A percentile compares a stretch with the other conserved stretches of the same genome.
Evolutionary conservation across 768 basidiomycete species (phyloP).

Genomic region (Rhodotorula sphaerocarpa): DNA sequence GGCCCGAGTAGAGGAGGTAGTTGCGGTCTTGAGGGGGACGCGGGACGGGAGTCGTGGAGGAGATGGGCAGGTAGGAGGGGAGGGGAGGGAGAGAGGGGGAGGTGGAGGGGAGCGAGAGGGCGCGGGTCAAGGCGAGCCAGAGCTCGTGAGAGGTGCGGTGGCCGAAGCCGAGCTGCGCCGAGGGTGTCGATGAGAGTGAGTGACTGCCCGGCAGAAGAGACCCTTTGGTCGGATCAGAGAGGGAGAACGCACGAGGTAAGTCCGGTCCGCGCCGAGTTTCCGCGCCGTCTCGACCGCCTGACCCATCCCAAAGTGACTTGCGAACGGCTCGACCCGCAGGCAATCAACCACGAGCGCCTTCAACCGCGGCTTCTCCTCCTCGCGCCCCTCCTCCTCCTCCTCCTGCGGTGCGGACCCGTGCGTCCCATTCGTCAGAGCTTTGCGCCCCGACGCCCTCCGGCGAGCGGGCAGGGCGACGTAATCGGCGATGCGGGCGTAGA

Average conservation of each 20-base stretch:
- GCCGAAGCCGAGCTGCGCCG: slow-evolving; percentile 31
- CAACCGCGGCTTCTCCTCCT: slow-evolving; percentile 12
- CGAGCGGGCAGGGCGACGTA: not conserved
- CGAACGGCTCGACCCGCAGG: slow-evolving; percentile 57
- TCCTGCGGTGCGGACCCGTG: no score
- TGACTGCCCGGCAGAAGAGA: not conserved
- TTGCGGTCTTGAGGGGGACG: not conserved
- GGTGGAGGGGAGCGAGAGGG: slow-evolving; percentile 1
- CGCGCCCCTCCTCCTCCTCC: not conserved
- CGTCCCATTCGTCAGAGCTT: no score
- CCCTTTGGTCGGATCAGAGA: not conserved
- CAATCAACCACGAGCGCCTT: slow-evolving; percentile 58
- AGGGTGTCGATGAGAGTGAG: not conserved
- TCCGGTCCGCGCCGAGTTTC: slow-evolving; percentile 54
- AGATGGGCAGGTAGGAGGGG: not conserved
- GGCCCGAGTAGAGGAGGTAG: slow-evolving; percentile 13
- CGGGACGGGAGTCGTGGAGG: not conserved
- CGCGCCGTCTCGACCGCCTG: slow-evolving; percentile 56
- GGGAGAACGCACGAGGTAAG: slow-evolving; percentile 68
- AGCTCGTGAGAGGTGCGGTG: slow-evolving; percentile 30
- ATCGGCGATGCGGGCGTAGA: slow-evolving; percentile 47
- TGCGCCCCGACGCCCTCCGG: no score
- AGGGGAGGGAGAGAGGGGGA: not conserved
- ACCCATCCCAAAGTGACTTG: slow-evolving; percentile 70
- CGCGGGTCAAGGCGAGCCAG: slow-evolving; percentile 12